Evolutionary conservation across 306 rosid species (phyloP), one percentile per base, ranked within the genome.

Genomic region (Arachis hypogaea): DNA sequence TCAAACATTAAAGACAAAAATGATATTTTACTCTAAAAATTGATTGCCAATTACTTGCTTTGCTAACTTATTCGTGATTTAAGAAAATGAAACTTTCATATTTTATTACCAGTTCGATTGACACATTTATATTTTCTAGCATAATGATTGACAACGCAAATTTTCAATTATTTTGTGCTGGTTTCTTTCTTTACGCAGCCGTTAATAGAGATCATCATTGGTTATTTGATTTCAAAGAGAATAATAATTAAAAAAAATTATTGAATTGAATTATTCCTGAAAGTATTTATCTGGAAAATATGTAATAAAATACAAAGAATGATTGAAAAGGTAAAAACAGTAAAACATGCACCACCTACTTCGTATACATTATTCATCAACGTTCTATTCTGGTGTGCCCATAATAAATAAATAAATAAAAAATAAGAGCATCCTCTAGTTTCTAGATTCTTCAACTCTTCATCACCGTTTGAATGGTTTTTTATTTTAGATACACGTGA

Each of bases 381-480:
- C 62, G 29, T 57, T 54, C 59, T n/a, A 54, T 14, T 49, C 14
- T 49, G 55, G 10, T 49, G 55, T 49, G 55, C 55, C 55, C 55
- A 49, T 11, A 4, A 33, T 2, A 33, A 33, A 33, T 33, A 3
- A 33, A 33, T 33, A 33, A 33, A 22, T n/a, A 49, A 11, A 49
- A 11, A 49, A 49, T 49, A n/a, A 49, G 10, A 49, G 16, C 18
- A 49, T 49, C 12, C 12, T 11, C 51, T 10, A 11, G 55, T 49
- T 49, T 49, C 16, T 49, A 11, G 55, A 49, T 47, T 47, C 14
- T 47, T 47, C 52, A 47, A 47, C 28, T 22, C 28, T 2, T 47
- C 52, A 0, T 47, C 9, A 9, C n/a, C 52, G 0, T 47, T 47
- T 47, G 52, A 47, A 9, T 47, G 52, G 28, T 22, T 22, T 22